Base-by-base conservation (phyloP, 2,329 filamentous ascomycete genomes). In the Talaromyces islandicus region DNA sequence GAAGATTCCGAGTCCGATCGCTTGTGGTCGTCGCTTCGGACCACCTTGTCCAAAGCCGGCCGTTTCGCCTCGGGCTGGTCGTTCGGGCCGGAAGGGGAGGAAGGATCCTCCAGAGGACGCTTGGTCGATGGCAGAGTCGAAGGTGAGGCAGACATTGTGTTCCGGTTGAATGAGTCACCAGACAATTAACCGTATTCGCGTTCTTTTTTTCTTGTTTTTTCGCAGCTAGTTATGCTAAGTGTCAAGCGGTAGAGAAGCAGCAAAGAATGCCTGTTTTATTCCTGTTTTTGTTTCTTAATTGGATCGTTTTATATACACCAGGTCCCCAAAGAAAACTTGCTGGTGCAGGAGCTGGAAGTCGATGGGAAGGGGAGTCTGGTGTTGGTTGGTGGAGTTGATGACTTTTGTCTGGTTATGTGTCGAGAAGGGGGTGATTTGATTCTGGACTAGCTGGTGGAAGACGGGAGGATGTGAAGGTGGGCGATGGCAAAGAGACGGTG, bases 11-110 rank as follows among this genome's bases (percentile, higher is more conserved):
- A 62, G 69, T 85, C 83, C 46, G 77, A 75, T 55, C 53, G 62
- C 75, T 76, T 32, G 73, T 71, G 59, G 73, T 75, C 61, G 78
- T 81, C 86, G 59, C 85, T 87, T 75, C 89, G 91, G 68, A 89
- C 83, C 67, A 92, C 83, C 81, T 97, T 99, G 79, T 97, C 93
- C 64, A 99, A 86, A 43, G 94, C 94, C 54, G 91, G 94, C 67
- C 94, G 90, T 81, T 99, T 99, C 64, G 94, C 94, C 69, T 99
- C 94, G 58, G 95, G 94, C 74, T 97, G 92, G 70, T 97, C 94
- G 73, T 86, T 91, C 43, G 89, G 88, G 64, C 90, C 90, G 32
- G 92, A 96, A 38, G 94, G 94, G 10, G 94, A 99, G 19, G 94
- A 97, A 11, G 93, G 90, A 73, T 97, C 94, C 82, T 99, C 94